Percentiles rank a stretch among this genome's conserved stretches.
Conservation (phyloP, 441 rosid genomes). For the Cnidoscolus chayamansa region DNA sequence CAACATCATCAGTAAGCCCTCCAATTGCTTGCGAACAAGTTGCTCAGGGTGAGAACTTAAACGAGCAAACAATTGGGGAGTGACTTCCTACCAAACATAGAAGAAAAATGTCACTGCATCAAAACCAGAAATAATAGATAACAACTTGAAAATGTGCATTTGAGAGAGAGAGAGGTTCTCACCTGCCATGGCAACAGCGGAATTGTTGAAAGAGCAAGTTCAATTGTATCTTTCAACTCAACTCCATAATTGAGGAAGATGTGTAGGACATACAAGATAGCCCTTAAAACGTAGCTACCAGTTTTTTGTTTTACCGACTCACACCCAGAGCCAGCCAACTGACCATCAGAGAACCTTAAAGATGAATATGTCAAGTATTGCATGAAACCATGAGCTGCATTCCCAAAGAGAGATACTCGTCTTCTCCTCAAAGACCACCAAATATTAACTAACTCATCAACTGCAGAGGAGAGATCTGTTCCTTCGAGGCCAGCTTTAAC, state of each 20-base stretch:
- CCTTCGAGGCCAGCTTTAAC: slow-evolving; percentile 46
- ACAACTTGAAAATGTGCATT: not conserved
- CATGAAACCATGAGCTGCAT: slow-evolving; percentile 84
- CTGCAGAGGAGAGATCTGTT: slow-evolving; percentile 37
- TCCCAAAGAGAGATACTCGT: slow-evolving; percentile 84
- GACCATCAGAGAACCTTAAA: slow-evolving; percentile 43
- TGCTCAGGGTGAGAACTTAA: slow-evolving; percentile 93
- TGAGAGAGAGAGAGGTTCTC: slow-evolving; percentile 23
- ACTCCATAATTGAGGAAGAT: slow-evolving; percentile 85
- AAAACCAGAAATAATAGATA: not conserved
- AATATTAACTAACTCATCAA: slow-evolving; percentile 65
- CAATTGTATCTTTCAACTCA: slow-evolving; percentile 84
- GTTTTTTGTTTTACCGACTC: slow-evolving; percentile 59
- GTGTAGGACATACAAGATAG: slow-evolving; percentile 78
- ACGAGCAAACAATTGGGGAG: slow-evolving; percentile 93
- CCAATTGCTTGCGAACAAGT: slow-evolving; percentile 82
- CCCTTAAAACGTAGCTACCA: slow-evolving; percentile 69
- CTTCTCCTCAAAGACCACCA: slow-evolving; percentile 94
- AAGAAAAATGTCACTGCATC: not conserved
- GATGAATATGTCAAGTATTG: slow-evolving; percentile 75
- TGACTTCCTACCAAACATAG: slow-evolving; percentile 57
- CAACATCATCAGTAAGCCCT: slow-evolving; percentile 77
- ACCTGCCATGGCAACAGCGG: slow-evolving; percentile 98
- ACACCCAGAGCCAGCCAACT: slow-evolving; percentile 48
- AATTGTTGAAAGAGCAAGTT: slow-evolving; percentile 71